Evolutionary conservation across 495 filamentous ascomycete species (phyloP), one percentile per base, ranked within the genome.

Genomic region (Lasiosphaeris hirsuta): DNA sequence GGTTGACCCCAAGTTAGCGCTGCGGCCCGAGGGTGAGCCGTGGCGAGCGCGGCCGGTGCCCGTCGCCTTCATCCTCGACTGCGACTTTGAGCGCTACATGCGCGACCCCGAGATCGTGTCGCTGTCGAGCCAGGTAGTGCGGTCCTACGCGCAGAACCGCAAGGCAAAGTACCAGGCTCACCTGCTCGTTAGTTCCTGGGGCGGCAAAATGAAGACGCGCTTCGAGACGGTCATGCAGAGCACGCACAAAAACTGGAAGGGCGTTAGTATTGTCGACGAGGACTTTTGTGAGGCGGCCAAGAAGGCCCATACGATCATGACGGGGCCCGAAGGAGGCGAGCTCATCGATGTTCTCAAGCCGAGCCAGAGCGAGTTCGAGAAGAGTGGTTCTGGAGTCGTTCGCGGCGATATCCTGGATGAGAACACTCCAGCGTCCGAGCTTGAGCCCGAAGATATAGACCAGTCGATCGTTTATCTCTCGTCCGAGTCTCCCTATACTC

Each of bases 51-150:
- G 59, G 9, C 61, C 56, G 2, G 73, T 92, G 7, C 92, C 93
- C 2, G 70, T 97, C 7, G 81, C 90, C 0, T 65, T 97, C 61
- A 74, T 99, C 38, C 71, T 99, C 60, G 94, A 99, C 69, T 97
- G 95, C 69, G 85, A 88, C 58, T 99, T 93, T 61, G 90, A 99
- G 61, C 81, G 88, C 10, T 76, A 93, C 63, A 99, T 99, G 94
- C 76, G 74, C 30, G 84, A 88, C 0, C 84, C 86, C 51, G 95
- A 99, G 66, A 76, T 90, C 14, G 84, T 88, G 7, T 96, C 91
- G 3, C 79, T 98, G 9, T 83, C 80, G 2, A 80, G 81, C 23
- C 94, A 99, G 71, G 71, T 99, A 53, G 94, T 90, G 2, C 78
- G 95, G 17, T 85, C 81, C 60, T 97, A 99, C 75, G 91, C 92